A percentile compares a stretch with the other conserved stretches of the same genome.
Evolutionary conservation across 805 yeast genomes (phyloP).

Genomic region (Candida golubevii): DNA sequence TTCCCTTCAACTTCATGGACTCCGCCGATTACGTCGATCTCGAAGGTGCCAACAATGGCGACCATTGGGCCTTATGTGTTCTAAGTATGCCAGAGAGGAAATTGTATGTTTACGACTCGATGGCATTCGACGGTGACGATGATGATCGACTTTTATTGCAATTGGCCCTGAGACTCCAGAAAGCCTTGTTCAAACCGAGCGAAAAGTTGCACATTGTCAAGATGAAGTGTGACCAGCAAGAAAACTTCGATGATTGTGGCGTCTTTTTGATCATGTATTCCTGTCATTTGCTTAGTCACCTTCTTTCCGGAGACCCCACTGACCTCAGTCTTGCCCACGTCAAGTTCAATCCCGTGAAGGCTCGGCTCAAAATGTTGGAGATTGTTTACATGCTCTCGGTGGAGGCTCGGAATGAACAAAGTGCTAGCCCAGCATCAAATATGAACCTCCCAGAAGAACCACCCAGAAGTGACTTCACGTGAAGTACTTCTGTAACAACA

Average conservation of each 20-base stretch:
- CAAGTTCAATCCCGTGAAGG: slow-evolving; percentile 41
- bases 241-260: slow-evolving; percentile 66
- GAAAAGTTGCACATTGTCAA: slow-evolving; percentile 23
- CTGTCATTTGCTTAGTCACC: slow-evolving; percentile 29
- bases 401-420: not conserved
- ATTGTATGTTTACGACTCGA: slow-evolving; percentile 58
- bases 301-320: slow-evolving; percentile 23
- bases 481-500: slow-evolving; percentile 24
- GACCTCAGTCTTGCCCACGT: slow-evolving; percentile 38
- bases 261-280: slow-evolving; percentile 39
- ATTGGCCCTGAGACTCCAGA: slow-evolving; percentile 21
- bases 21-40: slow-evolving; percentile 34
- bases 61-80: slow-evolving; percentile 71
- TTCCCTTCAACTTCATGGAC: slow-evolving; percentile 66
- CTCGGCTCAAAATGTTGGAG: slow-evolving; percentile 13
- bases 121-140: slow-evolving; percentile 36
- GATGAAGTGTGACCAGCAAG: slow-evolving; percentile 53
- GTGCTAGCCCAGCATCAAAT: not conserved
- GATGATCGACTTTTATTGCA: slow-evolving; percentile 26
- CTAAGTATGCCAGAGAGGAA: slow-evolving; percentile 44
- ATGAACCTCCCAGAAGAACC: not conserved
- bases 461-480: slow-evolving; percentile 1
- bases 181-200: slow-evolving; percentile 20
- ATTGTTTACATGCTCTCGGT: slow-evolving; percentile 5
- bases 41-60: slow-evolving; percentile 59